A percentile compares a stretch with the other conserved stretches of the same genome.
Evolutionary conservation across 1,284 basidiomycete species (phyloP).

Genomic region (Abortiporus biennis): DNA sequence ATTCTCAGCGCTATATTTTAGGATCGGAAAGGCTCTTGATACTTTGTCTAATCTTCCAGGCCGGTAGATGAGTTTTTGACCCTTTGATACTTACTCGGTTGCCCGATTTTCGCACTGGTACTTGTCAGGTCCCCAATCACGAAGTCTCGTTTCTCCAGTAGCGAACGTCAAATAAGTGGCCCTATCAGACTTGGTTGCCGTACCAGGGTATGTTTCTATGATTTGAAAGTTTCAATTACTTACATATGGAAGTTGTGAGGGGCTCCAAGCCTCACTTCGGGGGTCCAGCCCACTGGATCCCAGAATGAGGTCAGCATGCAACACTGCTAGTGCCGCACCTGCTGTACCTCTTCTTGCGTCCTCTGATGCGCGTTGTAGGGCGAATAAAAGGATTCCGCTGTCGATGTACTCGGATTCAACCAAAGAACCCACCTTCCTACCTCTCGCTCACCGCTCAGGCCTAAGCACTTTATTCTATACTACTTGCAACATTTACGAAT

Average conservation of each 20-base stretch:
- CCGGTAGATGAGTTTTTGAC: too few species aligned
- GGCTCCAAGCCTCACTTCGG: slow-evolving; percentile 26
- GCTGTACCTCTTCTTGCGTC: slow-evolving; percentile 21
- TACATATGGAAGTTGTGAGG: slow-evolving; percentile 22
- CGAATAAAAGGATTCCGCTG: slow-evolving; percentile 13
- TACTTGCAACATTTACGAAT: slow-evolving; percentile 3
- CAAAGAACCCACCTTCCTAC: slow-evolving; percentile 5
- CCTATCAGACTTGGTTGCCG: slow-evolving; percentile 9
- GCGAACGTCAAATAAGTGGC: background rate
- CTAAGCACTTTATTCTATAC: too few species aligned
- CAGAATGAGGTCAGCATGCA: slow-evolving; percentile 26
- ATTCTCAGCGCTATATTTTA: too few species aligned
- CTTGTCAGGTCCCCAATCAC: too few species aligned
- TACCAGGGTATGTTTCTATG: slow-evolving; percentile 15
- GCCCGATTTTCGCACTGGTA: too few species aligned
- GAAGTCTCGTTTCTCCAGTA: too few species aligned
- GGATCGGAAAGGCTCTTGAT: too few species aligned
- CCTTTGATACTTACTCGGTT: too few species aligned
- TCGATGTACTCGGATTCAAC: slow-evolving; percentile 2
- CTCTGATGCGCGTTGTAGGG: slow-evolving; percentile 21
- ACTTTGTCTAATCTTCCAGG: too few species aligned
- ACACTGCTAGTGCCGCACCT: slow-evolving; percentile 17
- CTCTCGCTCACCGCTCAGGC: too few species aligned
- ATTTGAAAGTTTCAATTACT: slow-evolving; percentile 13
- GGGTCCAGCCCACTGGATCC: slow-evolving; percentile 22